phyloP scores from a whole-genome alignment of 768 basidiomycete species.

The Naganishia kalamii region DNA sequence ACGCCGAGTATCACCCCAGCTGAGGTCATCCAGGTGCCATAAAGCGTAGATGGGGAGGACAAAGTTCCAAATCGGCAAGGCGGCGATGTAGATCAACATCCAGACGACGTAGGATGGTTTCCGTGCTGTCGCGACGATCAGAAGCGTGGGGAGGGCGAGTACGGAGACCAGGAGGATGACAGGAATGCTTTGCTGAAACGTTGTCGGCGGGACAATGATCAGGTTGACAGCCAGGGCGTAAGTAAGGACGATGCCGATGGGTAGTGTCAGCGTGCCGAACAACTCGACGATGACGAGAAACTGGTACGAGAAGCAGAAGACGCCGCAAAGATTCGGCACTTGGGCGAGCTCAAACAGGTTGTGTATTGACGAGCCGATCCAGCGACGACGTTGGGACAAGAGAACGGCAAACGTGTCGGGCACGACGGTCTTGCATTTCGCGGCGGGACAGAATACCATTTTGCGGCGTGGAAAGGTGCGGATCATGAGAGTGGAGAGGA shows the following conservation, averaged over 20 bases:
- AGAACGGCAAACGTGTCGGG: constrained; percentile 90
- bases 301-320: constrained; percentile 99
- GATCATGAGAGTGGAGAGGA: constrained; percentile 90
- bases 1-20: constrained; percentile 98
- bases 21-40: constrained; percentile 99
- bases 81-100: constrained; percentile 91
- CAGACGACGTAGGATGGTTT: constrained; percentile 95
- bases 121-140: constrained; percentile 87
- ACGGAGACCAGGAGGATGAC: constrained; percentile 81
- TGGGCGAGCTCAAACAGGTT: constrained; percentile 98
- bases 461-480: constrained; percentile 97
- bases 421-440: constrained; percentile 86
- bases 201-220: constrained; percentile 68
- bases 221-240: constrained; percentile 78
- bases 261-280: constrained; percentile 61
- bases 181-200: constrained; percentile 89
- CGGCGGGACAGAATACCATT: constrained; percentile 99
- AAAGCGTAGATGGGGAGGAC: constrained; percentile 90
- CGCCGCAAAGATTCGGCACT: constrained; percentile 93
- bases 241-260: constrained; percentile 85
- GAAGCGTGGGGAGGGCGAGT: constrained; percentile 81
- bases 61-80: constrained; percentile 94
- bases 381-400: constrained; percentile 91
- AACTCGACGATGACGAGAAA: constrained; percentile 96
- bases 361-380: constrained; percentile 99